Evolutionary conservation across 2,329 filamentous ascomycete genomes (phyloP).

Genomic region (Neofusicoccum sp.): DNA sequence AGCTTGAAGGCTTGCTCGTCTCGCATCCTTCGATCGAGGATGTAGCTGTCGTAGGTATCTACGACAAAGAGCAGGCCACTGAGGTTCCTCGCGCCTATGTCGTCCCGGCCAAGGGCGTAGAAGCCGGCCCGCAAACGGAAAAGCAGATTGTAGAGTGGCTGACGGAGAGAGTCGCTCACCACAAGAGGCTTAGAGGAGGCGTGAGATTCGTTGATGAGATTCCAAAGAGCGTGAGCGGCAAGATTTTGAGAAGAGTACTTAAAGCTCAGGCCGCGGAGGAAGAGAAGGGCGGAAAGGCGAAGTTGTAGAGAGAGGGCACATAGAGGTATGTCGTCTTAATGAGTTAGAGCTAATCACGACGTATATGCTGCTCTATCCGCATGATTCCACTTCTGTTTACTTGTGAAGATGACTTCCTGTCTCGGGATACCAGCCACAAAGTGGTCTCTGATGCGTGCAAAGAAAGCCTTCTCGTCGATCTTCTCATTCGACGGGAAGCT

Average conservation of each 20-base stretch:
- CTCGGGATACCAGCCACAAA: constrained; percentile 28
- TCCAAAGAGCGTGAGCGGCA: constrained; percentile 51
- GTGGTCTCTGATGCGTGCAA: constrained; percentile 29
- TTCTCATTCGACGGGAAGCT: constrained; percentile 28
- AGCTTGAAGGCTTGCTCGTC: constrained; percentile 49
- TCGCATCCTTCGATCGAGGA: constrained; percentile 47
- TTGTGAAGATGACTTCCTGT: neutral
- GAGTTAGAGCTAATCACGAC: neutral
- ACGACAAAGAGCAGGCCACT: constrained; percentile 48
- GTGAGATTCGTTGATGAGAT: constrained; percentile 51
- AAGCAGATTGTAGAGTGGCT: constrained; percentile 48
- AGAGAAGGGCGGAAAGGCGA: constrained; percentile 42
- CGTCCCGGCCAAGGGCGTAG: constrained; percentile 36
- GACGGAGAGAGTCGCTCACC: constrained; percentile 46
- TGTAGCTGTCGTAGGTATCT: constrained; percentile 50
- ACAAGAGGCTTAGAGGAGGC: constrained; percentile 51
- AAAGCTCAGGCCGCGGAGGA: constrained; percentile 48
- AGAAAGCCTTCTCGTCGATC: constrained; percentile 27
- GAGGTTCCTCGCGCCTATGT: constrained; percentile 46
- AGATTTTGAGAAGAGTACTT: constrained; percentile 50
- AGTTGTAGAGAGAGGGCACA: constrained; percentile 37
- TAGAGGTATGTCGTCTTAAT: constrained; percentile 2
- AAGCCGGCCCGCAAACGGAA: constrained; percentile 34
- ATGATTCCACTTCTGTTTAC: neutral
- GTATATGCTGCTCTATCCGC: neutral